phyloP scores from a whole-genome alignment of 2,329 filamentous ascomycete genomes.

The Penicillium sp. region DNA sequence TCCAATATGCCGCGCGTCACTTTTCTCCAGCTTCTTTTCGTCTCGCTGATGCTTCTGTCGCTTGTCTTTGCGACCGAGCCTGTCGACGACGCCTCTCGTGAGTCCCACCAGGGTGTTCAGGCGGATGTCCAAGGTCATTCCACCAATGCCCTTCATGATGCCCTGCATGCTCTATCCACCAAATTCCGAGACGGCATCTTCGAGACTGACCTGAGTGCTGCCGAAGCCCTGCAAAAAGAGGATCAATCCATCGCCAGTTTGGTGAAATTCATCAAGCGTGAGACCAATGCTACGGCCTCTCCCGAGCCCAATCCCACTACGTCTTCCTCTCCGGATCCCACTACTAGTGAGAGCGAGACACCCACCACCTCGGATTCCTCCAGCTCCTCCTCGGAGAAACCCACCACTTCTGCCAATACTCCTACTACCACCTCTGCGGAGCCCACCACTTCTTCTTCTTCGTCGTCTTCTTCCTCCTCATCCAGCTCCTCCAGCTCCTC shows the following conservation, averaged over 20 bases:
- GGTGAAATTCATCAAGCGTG: slow-evolving; percentile 67
- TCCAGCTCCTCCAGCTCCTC: too few species aligned
- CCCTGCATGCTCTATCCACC: slow-evolving; percentile 66
- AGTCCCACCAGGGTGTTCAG: slow-evolving; percentile 59
- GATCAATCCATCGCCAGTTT: slow-evolving; percentile 66
- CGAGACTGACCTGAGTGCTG: slow-evolving; percentile 64
- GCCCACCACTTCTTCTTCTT: slow-evolving; percentile 19
- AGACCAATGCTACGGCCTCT: slow-evolving; percentile 39
- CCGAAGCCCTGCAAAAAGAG: slow-evolving; percentile 65
- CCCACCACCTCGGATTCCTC: slow-evolving; percentile 5
- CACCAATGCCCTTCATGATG: slow-evolving; percentile 58
- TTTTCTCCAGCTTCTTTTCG: slow-evolving; percentile 29
- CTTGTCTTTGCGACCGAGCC: slow-evolving; percentile 29
- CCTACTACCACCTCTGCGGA: slow-evolving; percentile 28
- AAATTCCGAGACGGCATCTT: slow-evolving; percentile 72
- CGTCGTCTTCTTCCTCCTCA: neutral
- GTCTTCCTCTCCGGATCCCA: slow-evolving; percentile 16
- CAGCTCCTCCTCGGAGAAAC: slow-evolving; percentile 16
- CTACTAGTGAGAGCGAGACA: slow-evolving; percentile 12
- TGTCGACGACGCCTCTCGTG: slow-evolving; percentile 16
- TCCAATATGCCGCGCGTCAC: slow-evolving; percentile 26
- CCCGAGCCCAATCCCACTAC: slow-evolving; percentile 16
- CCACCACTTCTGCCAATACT: slow-evolving; percentile 2
- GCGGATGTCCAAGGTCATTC: slow-evolving; percentile 61
- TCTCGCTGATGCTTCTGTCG: slow-evolving; percentile 32